A percentile compares a stretch with the other conserved stretches of the same genome.
Conservation (phyloP, 768 basidiomycete species). For the Tylopilus vinaceipallidus region DNA sequence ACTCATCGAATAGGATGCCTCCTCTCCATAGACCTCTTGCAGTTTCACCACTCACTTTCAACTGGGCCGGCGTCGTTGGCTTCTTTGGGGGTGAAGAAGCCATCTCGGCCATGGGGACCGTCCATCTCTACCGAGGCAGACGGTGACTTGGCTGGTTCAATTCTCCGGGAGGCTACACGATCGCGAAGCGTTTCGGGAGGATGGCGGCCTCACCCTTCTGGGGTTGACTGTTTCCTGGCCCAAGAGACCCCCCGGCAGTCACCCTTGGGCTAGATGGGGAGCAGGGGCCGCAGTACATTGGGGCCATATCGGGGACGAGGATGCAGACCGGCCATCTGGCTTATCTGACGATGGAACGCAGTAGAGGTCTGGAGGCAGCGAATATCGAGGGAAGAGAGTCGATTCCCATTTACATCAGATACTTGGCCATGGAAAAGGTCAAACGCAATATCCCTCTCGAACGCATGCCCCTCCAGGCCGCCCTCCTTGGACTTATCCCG, state of each 20-base stretch:
- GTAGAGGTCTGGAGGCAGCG: neutral
- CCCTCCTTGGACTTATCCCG: slow-evolving; percentile 19
- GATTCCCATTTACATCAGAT: slow-evolving; percentile 6
- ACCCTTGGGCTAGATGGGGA: slow-evolving; percentile 31
- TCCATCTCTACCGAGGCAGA: slow-evolving; percentile 30
- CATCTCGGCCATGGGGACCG: slow-evolving; percentile 32
- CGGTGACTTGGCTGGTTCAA: slow-evolving; percentile 36
- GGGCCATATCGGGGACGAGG: slow-evolving; percentile 27
- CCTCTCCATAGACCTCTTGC: no score
- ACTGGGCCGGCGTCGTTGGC: slow-evolving; percentile 31
- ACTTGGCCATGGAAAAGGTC: slow-evolving; percentile 16
- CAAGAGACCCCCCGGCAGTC: slow-evolving; percentile 20
- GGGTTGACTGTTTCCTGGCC: slow-evolving; percentile 32
- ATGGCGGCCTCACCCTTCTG: slow-evolving; percentile 32
- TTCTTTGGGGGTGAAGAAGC: slow-evolving; percentile 38
- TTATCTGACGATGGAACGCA: slow-evolving; percentile 21
- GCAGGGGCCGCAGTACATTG: slow-evolving; percentile 28
- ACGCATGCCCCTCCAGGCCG: neutral
- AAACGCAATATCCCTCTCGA: neutral
- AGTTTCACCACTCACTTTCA: slow-evolving; percentile 12
- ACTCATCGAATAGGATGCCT: no score
- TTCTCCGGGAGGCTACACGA: slow-evolving; percentile 31
- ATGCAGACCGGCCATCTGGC: slow-evolving; percentile 30
- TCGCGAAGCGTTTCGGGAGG: slow-evolving; percentile 32
- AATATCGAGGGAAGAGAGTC: slow-evolving; percentile 12